Base-by-base conservation (phyloP, 1,284 basidiomycete genomes). In the Malassezia sp. region DNA sequence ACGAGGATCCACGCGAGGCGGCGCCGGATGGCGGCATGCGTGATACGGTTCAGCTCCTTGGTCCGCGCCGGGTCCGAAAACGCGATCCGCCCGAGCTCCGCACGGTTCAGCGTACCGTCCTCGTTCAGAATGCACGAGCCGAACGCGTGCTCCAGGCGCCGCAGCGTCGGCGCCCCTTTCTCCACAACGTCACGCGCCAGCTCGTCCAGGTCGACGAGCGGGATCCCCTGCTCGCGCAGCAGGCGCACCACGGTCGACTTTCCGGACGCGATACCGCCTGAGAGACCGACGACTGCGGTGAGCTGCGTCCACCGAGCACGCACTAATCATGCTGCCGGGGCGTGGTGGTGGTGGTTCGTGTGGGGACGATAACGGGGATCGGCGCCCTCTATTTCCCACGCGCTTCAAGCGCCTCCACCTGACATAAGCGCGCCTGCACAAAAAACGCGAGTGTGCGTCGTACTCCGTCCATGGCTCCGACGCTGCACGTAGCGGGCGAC, bases 201-300 rank as follows among this genome's bases (percentile, higher is more conserved):
- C 18, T 87, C 58, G 75, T 97, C 91, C 4, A 91, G 87, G 66
- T 97, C 93, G 61, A 96, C 78, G 57, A 96, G 74, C 12, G 88
- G 84, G 12, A 50, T 36, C 6, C 23, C 15, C 14, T 42, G 12
- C 9, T 30, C 31, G 9, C 29, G 38, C 6, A 52, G 15, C 2
- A 43, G 35, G 7, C 27, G 21, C 23, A 40, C 35, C 4, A 43
- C 32, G 4, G 45, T 47, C 2, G 38, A 41, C 47, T 61, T 53
- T 61, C 89, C 90, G 0, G 90, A 91, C 26, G 88, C 87, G 52
- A 97, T 96, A 2, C 91, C 88, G 18, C 93, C 93, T 12, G 91
- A 95, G 30, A 97, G 79, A 35, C 91, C 91, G 53, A 96, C 80
- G 52, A 96, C 89, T 91, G 60, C 14, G 14, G 11, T 28, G n/a